phyloP scores from a whole-genome alignment of 441 rosid species.

The Manihot esculenta region DNA sequence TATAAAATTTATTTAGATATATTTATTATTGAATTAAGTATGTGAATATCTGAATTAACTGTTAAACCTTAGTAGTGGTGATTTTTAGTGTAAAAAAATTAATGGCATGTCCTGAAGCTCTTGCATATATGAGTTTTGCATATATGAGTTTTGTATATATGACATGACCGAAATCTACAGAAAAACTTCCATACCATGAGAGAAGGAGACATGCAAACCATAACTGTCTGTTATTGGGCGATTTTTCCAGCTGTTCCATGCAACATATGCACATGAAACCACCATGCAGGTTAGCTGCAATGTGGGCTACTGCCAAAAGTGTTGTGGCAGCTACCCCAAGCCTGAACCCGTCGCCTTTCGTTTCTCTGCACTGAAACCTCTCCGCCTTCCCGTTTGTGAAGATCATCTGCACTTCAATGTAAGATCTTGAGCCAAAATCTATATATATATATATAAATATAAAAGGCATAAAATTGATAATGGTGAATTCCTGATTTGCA shows the following conservation, averaged over 20 bases:
- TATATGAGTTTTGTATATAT: too few species aligned
- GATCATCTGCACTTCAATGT: background rate
- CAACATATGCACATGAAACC: conserved; percentile 35
- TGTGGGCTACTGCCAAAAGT: conserved; percentile 28
- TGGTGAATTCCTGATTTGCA: background rate
- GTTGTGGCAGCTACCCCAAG: conserved; percentile 29
- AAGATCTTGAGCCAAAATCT: too few species aligned
- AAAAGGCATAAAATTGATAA: too few species aligned
- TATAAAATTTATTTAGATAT: too few species aligned
- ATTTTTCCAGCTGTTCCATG: conserved; percentile 33
- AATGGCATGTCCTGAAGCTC: too few species aligned
- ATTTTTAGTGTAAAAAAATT: too few species aligned
- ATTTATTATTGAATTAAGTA: too few species aligned
- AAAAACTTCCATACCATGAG: background rate
- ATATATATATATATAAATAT: too few species aligned
- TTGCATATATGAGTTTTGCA: too few species aligned
- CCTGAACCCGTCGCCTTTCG: background rate
- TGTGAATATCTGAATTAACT: too few species aligned
- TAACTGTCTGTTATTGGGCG: background rate
- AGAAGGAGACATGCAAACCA: background rate
- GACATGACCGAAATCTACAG: too few species aligned
- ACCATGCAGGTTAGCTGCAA: conserved; percentile 32
- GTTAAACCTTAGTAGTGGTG: too few species aligned
- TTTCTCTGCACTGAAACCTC: background rate
- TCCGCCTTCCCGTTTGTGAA: background rate